These are phyloP conservation scores for Tuber borchii DNA, from an alignment of 495 filamentous ascomycete genomes.

Conservation along the genomic window DNA sequence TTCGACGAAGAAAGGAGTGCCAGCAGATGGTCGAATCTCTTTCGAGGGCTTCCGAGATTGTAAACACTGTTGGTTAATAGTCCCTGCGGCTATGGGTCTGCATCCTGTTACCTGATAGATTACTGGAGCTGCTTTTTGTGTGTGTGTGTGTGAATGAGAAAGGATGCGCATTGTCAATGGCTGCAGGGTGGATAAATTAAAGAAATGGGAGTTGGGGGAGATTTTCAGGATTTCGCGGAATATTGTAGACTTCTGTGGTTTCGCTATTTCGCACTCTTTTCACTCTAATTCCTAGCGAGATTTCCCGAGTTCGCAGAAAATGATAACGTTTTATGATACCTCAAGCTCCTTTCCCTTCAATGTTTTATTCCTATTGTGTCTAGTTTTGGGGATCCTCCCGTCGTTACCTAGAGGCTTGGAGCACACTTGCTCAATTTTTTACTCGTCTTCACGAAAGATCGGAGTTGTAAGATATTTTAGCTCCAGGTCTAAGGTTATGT, in stretches of 20 bases:
- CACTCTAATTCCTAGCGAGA: neutral
- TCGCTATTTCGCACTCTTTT: constrained; percentile 22
- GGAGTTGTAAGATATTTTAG: neutral
- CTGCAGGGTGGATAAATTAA: neutral
- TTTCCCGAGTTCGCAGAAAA: neutral
- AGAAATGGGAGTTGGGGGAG: constrained; percentile 26
- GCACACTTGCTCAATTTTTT: neutral
- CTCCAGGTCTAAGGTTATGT: neutral
- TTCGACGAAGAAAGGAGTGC: constrained; percentile 93
- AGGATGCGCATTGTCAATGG: constrained; percentile 19
- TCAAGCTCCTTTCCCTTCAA: neutral
- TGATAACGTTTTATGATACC: neutral
- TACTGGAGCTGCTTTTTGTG: constrained; percentile 3
- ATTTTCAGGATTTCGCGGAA: constrained; percentile 34
- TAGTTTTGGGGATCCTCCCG: neutral
- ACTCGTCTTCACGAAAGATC: neutral
- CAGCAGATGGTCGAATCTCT: constrained; percentile 97
- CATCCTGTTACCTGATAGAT: constrained; percentile 12
- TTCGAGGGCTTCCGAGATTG: constrained; percentile 83
- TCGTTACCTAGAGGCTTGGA: neutral
- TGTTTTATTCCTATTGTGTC: neutral
- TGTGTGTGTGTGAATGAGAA: constrained; percentile 32
- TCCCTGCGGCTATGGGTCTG: neutral
- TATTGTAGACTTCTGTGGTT: constrained; percentile 32
- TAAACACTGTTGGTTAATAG: constrained; percentile 49